Percentiles rank a stretch among this genome's conserved stretches.
Evolutionary conservation across 495 filamentous ascomycete genomes (phyloP).

Genomic region (Tuber umbilicatum): DNA sequence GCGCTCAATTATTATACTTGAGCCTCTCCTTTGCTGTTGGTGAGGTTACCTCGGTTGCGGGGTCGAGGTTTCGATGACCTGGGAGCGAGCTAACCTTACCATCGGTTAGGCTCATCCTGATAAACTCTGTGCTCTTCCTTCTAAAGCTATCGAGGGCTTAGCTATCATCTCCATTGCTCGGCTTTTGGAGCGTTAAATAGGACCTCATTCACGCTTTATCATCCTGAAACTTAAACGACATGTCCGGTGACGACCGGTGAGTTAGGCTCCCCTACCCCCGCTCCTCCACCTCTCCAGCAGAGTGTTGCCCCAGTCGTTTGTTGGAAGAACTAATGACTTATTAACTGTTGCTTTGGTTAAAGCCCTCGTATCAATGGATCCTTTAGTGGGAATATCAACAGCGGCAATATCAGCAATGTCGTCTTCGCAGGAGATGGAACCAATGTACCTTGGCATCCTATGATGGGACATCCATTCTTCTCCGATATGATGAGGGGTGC

Average conservation of each 20-base stretch:
- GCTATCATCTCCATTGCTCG: not conserved
- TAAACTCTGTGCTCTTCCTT: not conserved
- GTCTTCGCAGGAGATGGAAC: too few species aligned
- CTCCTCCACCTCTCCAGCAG: not conserved
- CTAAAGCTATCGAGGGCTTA: not conserved
- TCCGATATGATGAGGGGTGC: not conserved
- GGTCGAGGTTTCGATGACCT: not conserved
- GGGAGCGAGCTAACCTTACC: not conserved
- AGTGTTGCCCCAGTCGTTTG: not conserved
- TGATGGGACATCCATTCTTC: not conserved
- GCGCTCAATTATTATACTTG: not conserved
- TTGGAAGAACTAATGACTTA: not conserved
- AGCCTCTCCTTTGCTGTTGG: not conserved
- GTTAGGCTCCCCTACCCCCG: not conserved
- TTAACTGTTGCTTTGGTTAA: not conserved
- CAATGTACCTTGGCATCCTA: too few species aligned
- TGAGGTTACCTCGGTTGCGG: too few species aligned
- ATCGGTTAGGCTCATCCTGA: not conserved
- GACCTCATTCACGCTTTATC: not conserved
- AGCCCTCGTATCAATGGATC: not conserved
- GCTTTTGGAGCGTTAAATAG: too few species aligned
- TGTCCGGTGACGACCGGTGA: not conserved
- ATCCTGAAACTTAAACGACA: not conserved
- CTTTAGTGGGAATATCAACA: not conserved
- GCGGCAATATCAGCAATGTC: not conserved